Evolutionary conservation across 1,284 basidiomycete genomes (phyloP).

Genomic region (Omphalotus olearius): DNA sequence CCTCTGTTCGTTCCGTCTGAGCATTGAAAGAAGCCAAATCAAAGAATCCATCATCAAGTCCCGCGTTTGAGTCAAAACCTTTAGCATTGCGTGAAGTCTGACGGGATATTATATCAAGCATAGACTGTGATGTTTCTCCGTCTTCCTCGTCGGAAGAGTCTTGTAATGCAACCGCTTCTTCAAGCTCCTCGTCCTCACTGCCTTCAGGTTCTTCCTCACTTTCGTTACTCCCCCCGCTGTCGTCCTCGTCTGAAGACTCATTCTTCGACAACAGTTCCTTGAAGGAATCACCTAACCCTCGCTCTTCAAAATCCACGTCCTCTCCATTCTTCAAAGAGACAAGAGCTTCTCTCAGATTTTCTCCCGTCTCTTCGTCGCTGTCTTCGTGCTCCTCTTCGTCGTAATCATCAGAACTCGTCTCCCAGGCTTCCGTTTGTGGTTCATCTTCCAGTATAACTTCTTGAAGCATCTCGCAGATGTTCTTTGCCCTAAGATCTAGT

Average conservation of each 20-base stretch:
- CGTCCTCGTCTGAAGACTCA: constrained; percentile 25
- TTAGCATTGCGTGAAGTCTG: constrained; percentile 2
- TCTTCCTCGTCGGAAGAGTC: constrained; percentile 17
- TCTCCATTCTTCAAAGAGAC: constrained; percentile 24
- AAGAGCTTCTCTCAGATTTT: constrained; percentile 22
- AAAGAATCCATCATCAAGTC: constrained; percentile 94
- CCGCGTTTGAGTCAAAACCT: constrained; percentile 19
- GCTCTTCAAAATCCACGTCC: constrained; percentile 23
- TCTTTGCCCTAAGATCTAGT: constrained; percentile 73
- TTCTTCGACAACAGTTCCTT: constrained; percentile 15
- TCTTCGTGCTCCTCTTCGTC: constrained; percentile 21
- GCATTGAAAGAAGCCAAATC: constrained; percentile 87
- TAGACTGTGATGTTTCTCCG: constrained; percentile 16
- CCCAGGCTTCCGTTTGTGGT: constrained; percentile 26
- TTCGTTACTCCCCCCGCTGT: constrained; percentile 29
- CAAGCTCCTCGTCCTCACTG: constrained; percentile 16
- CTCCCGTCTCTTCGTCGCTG: constrained; percentile 22
- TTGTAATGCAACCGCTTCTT: constrained; percentile 19
- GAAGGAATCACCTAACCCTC: constrained; percentile 22
- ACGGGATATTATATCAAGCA: constrained; percentile 11
- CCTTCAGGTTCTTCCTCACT: constrained; percentile 28
- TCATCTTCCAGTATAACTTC: constrained; percentile 52
- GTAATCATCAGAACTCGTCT: constrained; percentile 24
- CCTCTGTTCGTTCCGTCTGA: constrained; percentile 80
- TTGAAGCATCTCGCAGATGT: constrained; percentile 57